Conservation (phyloP, 306 rosid genomes). For the Vigna trinervia region DNA sequence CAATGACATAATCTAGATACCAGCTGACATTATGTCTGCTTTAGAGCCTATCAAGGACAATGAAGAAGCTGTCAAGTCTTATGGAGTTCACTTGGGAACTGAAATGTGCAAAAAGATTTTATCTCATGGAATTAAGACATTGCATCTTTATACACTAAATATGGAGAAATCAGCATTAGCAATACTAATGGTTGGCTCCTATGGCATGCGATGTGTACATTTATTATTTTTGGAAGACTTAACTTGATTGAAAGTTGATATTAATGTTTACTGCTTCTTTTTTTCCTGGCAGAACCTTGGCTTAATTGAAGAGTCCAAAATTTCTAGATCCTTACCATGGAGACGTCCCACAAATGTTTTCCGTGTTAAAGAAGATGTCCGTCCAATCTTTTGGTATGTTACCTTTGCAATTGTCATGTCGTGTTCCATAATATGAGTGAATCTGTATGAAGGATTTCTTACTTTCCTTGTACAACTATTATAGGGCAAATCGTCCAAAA, state of each 20-base stretch:
- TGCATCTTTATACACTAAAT: conserved; percentile 91
- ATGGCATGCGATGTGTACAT: conserved; percentile 36
- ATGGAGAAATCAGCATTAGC: conserved; percentile 95
- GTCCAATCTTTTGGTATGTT: conserved; percentile 88
- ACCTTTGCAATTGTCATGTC: conserved; percentile 25
- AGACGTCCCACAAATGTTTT: conserved; percentile 88
- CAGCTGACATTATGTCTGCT: conserved; percentile 79
- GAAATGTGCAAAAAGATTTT: conserved; percentile 96
- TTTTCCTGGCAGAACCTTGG: conserved; percentile 82
- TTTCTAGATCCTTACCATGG: conserved; percentile 85
- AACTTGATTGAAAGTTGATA: conserved; percentile 28
- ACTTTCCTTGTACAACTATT: conserved; percentile 44
- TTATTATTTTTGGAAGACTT: conserved; percentile 38
- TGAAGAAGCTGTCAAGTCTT: conserved; percentile 94
- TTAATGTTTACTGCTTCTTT: background rate
- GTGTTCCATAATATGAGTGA: conserved; percentile 26
- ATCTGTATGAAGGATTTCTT: conserved; percentile 43
- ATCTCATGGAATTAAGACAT: conserved; percentile 86
- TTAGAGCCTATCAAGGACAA: conserved; percentile 96
- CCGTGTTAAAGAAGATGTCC: conserved; percentile 85
- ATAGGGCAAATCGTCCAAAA: conserved; percentile 97
- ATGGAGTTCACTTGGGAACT: conserved; percentile 93
- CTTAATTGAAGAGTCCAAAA: conserved; percentile 83
- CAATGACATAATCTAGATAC: conserved; percentile 65
- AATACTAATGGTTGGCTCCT: conserved; percentile 67